These are phyloP conservation scores for Fusarium decemcellulare DNA, from an alignment of 2,329 filamentous ascomycete genomes.

Conservation along the genomic window DNA sequence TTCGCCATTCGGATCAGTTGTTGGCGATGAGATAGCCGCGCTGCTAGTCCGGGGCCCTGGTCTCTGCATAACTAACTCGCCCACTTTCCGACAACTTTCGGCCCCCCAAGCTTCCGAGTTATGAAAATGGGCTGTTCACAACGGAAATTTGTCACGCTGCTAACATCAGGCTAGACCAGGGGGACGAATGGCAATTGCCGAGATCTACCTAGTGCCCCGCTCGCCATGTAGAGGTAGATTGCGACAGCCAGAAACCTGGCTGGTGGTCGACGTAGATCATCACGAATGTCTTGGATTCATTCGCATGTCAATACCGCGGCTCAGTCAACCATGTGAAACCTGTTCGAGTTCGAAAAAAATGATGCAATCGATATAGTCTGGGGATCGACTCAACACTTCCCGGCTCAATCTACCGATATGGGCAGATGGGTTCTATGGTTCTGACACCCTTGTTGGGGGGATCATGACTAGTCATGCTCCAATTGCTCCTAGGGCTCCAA, in stretches of 20 bases:
- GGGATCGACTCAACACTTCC: too few relatives aligned
- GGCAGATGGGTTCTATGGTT: too few relatives aligned
- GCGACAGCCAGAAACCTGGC: not conserved
- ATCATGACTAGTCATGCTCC: too few relatives aligned
- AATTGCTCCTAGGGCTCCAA: too few relatives aligned
- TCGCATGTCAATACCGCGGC: too few relatives aligned
- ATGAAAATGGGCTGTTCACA: not conserved
- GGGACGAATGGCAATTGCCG: not conserved
- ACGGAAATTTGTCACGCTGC: too few relatives aligned
- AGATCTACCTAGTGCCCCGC: not conserved
- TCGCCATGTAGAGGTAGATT: not conserved
- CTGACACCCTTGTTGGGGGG: too few relatives aligned
- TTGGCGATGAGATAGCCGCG: not conserved
- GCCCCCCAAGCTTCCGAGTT: not conserved
- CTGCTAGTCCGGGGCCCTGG: not conserved
- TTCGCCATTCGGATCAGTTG: not conserved
- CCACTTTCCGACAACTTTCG: not conserved
- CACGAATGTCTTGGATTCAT: not conserved
- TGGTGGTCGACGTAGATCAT: not conserved
- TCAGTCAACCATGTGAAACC: too few relatives aligned
- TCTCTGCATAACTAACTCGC: not conserved
- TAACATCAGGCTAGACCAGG: not conserved
- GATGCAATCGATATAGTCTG: too few relatives aligned
- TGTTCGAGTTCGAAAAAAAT: too few relatives aligned
- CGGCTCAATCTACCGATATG: too few relatives aligned